Base-by-base conservation (phyloP, 2,329 filamentous ascomycete genomes). In the Cytospora mali region DNA sequence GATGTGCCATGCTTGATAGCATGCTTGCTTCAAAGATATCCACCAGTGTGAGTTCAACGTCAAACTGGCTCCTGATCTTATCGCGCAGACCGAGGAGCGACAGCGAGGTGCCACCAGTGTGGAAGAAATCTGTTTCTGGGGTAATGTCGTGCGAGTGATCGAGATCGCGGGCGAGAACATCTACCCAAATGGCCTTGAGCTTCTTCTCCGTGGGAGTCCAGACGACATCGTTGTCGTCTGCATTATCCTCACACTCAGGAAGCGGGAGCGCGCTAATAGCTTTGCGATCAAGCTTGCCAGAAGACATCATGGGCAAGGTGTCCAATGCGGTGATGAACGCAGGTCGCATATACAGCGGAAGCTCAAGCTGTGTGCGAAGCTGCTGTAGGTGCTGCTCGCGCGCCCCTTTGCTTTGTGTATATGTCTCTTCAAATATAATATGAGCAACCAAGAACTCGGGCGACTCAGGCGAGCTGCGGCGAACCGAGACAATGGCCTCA, bases 91-190 rank as follows among this genome's bases (percentile, higher is more conserved):
- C 65, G 14, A 81, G 68, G 1, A 80, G 65, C 0, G 77, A 69
- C 3, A 80, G 61, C 0, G 78, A 81, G 55, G 71, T 77, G 9
- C 78, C 79, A 2, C 79, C 79, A 2, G 75, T 64, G 2, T 67
- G 64, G 68, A 80, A 81, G 68, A 82, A 80, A 69, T 78, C 72
- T 0, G 77, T 70, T 1, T 62, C 49, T 0, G 57, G 21, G 0
- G 60, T 42, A 11, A 71, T 68, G 3, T 55, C n/a, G 23, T 23
- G 33, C n/a, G n/a, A n/a, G 3, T 5, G 4, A 13, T 4, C 29
- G 3, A 35, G 10, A 6, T 58, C 11, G 6, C 66, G 55, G 55
- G 70, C 69, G 2, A 75, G 60, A 9, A 70, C 65, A 9, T 62
- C 64, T 1, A 69, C 46, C 66, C 68, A 70, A 6, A 67, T 18